Evolutionary conservation across 306 rosid genomes (phyloP), one percentile per base, ranked within the genome.

Genomic region (Cucumis sativus): DNA sequence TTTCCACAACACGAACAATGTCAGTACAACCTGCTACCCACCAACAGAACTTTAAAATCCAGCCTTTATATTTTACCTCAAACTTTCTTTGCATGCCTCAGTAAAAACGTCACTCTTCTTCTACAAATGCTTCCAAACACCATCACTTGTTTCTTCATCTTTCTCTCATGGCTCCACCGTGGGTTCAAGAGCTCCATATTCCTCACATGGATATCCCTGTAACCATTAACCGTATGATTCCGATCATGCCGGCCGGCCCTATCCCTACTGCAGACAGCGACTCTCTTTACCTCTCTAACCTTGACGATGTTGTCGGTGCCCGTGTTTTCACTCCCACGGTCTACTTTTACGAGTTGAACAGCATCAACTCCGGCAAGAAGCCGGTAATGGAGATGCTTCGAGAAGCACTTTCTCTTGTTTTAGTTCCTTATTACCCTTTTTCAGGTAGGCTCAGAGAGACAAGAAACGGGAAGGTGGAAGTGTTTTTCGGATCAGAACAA

Each of bases 401-500:
- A 0, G 81, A 81, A 30, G 90, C 98, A 43, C 91, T 96, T 4
- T 90, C 96, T 0, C 84, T 85, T 75, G 92, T 92, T 69, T 62
- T 96, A n/a, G 91, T 96, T 17, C 98, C 97, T 11, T 92, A 92
- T 54, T 95, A 89, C 67, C 99, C 97, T 80, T 85, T 92, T 40
- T 86, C 97, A 2, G 99, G 97, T 2, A 83, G 96, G 86, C 93
- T 92, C 0, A 87, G 92, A 62, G 97, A 89, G 79, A 68, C 93
- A 21, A 15, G 71, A n/a, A 88, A 87, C 25, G 93, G 92, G 58
- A 95, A 95, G 78, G 62, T 96, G 0, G 96, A 96, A 83, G 98
- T 96, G 51, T 91, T 89, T 62, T 92, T 91, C 0, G 93, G 92
- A 67, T 39, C 84, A 16, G 79, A 88, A 30, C 91, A 88, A 81